Conservation (phyloP, 2,329 filamentous ascomycete genomes). For the Xylaria arbuscula region DNA sequence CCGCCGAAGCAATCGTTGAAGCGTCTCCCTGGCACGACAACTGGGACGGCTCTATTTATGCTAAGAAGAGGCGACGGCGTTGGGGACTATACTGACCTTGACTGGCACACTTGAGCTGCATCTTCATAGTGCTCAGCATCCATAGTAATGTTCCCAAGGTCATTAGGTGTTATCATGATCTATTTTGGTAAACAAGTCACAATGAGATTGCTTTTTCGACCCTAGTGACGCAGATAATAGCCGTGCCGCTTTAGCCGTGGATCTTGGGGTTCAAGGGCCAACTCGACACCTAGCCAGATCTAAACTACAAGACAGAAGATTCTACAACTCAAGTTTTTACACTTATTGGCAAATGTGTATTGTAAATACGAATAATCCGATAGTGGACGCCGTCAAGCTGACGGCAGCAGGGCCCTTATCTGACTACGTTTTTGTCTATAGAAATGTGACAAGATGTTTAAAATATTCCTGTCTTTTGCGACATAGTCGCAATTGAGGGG, state of each 20-base stretch:
- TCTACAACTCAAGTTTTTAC: too few species aligned
- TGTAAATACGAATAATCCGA: too few species aligned
- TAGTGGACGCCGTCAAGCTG: too few species aligned
- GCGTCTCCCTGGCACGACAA: conserved; percentile 23
- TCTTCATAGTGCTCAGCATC: conserved; percentile 16
- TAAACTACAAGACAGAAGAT: too few species aligned
- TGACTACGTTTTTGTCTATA: too few species aligned
- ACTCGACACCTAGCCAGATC: too few species aligned
- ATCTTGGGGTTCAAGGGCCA: conserved; percentile 27
- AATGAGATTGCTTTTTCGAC: conserved; percentile 10
- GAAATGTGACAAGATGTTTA: too few species aligned
- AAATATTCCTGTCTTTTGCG: too few species aligned
- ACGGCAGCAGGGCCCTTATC: too few species aligned
- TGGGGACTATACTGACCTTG: conserved; percentile 5
- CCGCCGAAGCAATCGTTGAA: conserved; percentile 33
- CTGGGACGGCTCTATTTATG: conserved; percentile 7
- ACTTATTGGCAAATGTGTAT: too few species aligned
- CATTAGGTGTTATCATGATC: conserved; percentile 13
- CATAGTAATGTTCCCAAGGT: conserved; percentile 19
- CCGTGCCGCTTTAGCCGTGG: conserved; percentile 4
- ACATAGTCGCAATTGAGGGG: too few species aligned
- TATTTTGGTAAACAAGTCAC: conserved; percentile 5
- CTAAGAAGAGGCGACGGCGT: too few species aligned
- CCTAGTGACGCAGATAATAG: conserved; percentile 20
- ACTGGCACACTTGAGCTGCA: not conserved